phyloP scores from a whole-genome alignment of 805 yeast genomes.

The Kazachstania kunashirensis region DNA sequence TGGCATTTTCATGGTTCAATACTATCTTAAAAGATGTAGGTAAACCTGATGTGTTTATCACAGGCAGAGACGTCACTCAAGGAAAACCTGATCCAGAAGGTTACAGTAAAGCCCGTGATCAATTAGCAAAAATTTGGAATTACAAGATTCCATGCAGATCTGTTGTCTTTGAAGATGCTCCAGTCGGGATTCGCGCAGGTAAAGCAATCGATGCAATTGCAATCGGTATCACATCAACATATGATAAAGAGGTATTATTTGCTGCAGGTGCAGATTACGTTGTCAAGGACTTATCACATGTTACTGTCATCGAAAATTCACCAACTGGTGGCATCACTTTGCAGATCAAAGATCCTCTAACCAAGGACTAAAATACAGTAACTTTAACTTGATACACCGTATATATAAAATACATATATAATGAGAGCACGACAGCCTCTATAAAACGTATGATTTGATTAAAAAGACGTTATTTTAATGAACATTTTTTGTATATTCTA shows the following conservation, averaged over 20 bases:
- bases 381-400: too few species aligned
- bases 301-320: slow-evolving; percentile 10
- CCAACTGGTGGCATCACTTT: slow-evolving; percentile 6
- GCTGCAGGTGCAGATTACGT: slow-evolving; percentile 72
- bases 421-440: too few species aligned
- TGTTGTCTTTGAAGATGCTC: slow-evolving; percentile 78
- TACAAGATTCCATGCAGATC: slow-evolving; percentile 16
- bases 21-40: slow-evolving; percentile 40
- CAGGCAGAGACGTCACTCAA: slow-evolving; percentile 59
- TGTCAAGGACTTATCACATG: slow-evolving; percentile 48
- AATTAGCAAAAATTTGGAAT: slow-evolving; percentile 36
- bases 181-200: slow-evolving; percentile 74
- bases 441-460: too few species aligned
- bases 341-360: slow-evolving; percentile 8
- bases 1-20: slow-evolving; percentile 67
- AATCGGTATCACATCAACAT: slow-evolving; percentile 69
- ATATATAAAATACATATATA: too few species aligned
- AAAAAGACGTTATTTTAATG: too few species aligned
- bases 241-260: slow-evolving; percentile 51
- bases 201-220: slow-evolving; percentile 66
- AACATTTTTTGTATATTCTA: too few species aligned
- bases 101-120: slow-evolving; percentile 46
- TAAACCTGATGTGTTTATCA: slow-evolving; percentile 64
- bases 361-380: too few species aligned
- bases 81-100: slow-evolving; percentile 85